A percentile compares a stretch with the other conserved stretches of the same genome.
Conservation (phyloP, 2,329 filamentous ascomycete species). For the Fusarium albosuccineum region DNA sequence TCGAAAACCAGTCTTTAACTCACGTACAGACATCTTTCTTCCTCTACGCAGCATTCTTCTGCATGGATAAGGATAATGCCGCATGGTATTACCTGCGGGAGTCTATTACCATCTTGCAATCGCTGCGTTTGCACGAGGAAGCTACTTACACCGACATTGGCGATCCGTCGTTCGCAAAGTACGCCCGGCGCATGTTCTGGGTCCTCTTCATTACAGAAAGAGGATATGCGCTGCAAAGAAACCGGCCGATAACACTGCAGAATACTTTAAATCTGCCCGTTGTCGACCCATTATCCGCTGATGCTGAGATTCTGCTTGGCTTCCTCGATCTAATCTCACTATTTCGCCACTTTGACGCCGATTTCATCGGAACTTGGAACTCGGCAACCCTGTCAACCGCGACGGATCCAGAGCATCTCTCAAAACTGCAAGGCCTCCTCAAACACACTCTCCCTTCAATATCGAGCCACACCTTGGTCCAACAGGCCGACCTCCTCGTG, state of each 20-base stretch:
- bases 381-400: constrained; percentile 7
- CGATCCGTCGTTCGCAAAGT: constrained; percentile 25
- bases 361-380: constrained; percentile 49
- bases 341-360: constrained; percentile 44
- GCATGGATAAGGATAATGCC: constrained; percentile 49
- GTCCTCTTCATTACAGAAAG: constrained; percentile 51
- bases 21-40: constrained; percentile 52
- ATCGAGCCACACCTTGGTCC: constrained; percentile 27
- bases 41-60: constrained; percentile 48
- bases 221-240: constrained; percentile 49
- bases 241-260: constrained; percentile 47
- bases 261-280: constrained; percentile 40
- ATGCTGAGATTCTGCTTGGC: constrained; percentile 47
- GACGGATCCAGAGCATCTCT: constrained; percentile 12
- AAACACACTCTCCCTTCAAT: constrained; percentile 21
- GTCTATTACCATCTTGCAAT: constrained; percentile 47
- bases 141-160: constrained; percentile 31
- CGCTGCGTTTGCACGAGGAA: constrained; percentile 48
- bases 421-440: constrained; percentile 25
- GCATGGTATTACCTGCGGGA: constrained; percentile 52
- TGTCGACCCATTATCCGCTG: constrained; percentile 19
- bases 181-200: constrained; percentile 46
- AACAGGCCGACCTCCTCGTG: constrained; percentile 45
- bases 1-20: constrained; percentile 45
- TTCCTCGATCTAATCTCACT: constrained; percentile 50